Evolutionary conservation across 106 monocot species (phyloP).

Genomic region (Allium cepa): DNA sequence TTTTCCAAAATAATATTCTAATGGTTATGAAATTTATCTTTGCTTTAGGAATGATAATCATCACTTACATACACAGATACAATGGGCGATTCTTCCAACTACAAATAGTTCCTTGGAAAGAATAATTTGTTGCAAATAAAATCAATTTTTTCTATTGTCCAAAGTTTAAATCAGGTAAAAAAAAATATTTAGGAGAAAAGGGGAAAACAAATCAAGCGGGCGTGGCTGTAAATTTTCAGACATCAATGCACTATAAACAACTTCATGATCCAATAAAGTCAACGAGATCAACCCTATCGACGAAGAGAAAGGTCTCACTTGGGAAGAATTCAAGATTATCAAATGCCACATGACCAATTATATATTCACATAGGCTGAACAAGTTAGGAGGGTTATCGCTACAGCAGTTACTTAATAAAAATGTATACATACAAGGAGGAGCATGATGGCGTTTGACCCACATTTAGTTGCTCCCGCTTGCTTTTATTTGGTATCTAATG

Average conservation of each 20-base stretch:
- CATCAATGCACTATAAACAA: conserved; percentile 64
- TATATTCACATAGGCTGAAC: conserved; percentile 62
- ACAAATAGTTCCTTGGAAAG: too few relatives aligned
- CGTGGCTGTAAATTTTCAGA: conserved; percentile 79
- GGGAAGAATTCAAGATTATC: conserved; percentile 64
- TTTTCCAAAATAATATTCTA: too few relatives aligned
- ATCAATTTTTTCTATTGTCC: too few relatives aligned
- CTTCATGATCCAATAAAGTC: conserved; percentile 53
- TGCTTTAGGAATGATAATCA: too few relatives aligned
- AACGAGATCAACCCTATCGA: conserved; percentile 45
- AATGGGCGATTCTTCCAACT: too few relatives aligned
- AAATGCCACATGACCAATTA: conserved; percentile 73
- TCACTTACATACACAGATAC: too few relatives aligned
- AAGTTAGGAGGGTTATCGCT: conserved; percentile 93
- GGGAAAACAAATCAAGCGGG: not conserved
- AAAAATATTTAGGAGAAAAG: not conserved
- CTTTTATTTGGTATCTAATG: conserved; percentile 95
- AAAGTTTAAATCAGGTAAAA: too few relatives aligned
- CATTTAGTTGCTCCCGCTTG: conserved; percentile 92
- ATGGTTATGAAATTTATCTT: too few relatives aligned
- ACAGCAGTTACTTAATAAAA: conserved; percentile 94
- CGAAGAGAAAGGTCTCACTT: conserved; percentile 52
- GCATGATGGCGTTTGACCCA: conserved; percentile 95
- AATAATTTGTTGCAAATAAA: too few relatives aligned
- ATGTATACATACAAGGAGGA: conserved; percentile 97